Evolutionary conservation across 2,329 filamentous ascomycete species (phyloP).

Genomic region (Alternaria rosae): DNA sequence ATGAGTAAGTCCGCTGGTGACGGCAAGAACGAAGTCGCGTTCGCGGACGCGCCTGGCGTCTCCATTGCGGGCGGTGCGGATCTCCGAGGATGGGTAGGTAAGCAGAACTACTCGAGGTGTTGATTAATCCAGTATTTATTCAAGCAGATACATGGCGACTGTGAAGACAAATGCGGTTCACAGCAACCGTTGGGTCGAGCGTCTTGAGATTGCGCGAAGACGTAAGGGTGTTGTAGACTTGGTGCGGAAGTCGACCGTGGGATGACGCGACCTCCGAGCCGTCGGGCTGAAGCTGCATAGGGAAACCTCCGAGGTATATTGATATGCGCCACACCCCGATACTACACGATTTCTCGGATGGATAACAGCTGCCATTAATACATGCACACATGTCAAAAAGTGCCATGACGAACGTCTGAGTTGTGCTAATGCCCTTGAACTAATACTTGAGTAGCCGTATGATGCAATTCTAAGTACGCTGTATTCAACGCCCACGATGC

Average conservation of each 20-base stretch:
- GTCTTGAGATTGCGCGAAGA: background rate
- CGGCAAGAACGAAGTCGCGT: slow-evolving; percentile 56
- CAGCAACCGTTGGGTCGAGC: background rate
- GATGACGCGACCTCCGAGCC: slow-evolving; percentile 13
- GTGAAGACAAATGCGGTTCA: background rate
- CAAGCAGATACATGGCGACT: slow-evolving; percentile 5
- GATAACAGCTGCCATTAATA: background rate
- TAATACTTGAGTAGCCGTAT: background rate
- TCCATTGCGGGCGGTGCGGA: slow-evolving; percentile 32
- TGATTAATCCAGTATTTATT: background rate
- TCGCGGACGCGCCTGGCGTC: slow-evolving; percentile 33
- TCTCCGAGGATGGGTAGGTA: slow-evolving; percentile 15
- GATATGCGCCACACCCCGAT: background rate
- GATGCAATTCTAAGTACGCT: background rate
- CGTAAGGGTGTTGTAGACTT: background rate
- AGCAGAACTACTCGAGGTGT: background rate
- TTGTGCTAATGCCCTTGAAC: background rate
- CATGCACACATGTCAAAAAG: background rate
- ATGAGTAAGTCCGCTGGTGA: slow-evolving; percentile 73
- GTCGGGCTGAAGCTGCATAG: background rate
- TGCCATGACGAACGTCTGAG: background rate
- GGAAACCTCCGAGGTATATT: background rate
- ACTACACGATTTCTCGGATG: background rate
- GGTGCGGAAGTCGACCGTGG: slow-evolving; percentile 13
- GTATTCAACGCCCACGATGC: slow-evolving; percentile 34